phyloP scores from a whole-genome alignment of 225 moss, liverwort and hornwort genomes.

The Polytrichum commune region DNA sequence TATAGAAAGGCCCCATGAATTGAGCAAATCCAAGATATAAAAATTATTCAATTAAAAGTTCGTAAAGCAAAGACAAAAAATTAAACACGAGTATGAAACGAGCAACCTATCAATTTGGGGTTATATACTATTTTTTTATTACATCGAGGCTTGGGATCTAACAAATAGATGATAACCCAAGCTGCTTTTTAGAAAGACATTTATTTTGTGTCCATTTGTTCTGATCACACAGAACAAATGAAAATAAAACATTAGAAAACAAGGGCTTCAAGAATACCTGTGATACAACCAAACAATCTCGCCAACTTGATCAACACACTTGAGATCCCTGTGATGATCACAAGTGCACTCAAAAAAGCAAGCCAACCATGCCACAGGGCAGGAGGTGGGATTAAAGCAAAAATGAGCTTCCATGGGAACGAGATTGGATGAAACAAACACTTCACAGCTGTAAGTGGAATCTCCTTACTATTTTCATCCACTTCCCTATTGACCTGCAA shows the following conservation, averaged over 20 bases:
- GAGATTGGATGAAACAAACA: constrained; percentile 41
- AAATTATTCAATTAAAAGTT: no score
- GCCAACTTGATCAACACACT: constrained; percentile 64
- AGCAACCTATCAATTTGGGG: no score
- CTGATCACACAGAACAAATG: no score
- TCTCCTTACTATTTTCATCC: constrained; percentile 51
- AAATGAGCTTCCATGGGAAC: constrained; percentile 72
- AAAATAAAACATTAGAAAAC: constrained; percentile 9
- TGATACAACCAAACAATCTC: constrained; percentile 63
- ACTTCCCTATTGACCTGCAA: constrained; percentile 43
- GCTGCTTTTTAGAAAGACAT: no score
- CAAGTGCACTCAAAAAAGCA: constrained; percentile 64
- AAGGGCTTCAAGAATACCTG: constrained; percentile 31
- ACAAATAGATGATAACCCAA: no score
- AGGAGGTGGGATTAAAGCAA: constrained; percentile 65
- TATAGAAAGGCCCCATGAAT: background rate
- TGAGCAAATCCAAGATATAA: no score
- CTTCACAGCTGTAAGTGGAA: constrained; percentile 28
- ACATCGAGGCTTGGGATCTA: no score
- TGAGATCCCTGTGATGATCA: constrained; percentile 67
- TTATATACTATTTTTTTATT: no score
- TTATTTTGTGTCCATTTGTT: no score
- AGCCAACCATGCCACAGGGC: constrained; percentile 76
- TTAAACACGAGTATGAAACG: no score
- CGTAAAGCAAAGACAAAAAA: no score